Conservation (phyloP, 305 asterid genomes). For the Fraxinus angustifolia region DNA sequence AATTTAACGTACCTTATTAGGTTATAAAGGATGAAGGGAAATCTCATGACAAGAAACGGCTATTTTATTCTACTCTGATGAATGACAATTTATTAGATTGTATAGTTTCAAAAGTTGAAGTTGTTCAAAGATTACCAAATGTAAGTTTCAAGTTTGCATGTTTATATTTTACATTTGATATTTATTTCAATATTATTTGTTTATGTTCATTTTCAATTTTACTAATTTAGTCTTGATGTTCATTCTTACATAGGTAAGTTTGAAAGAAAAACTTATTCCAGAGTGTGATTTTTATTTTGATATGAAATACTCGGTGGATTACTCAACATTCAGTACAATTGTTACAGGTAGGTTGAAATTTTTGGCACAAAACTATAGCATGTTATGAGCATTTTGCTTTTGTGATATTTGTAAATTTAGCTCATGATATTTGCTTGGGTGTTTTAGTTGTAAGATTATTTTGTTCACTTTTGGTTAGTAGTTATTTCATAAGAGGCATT, state of each 20-base stretch:
- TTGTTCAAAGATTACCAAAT: constrained; percentile 38
- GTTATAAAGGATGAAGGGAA: constrained; percentile 40
- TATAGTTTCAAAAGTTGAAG: constrained; percentile 47
- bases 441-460: neutral
- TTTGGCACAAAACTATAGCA: constrained; percentile 17
- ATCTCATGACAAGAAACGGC: constrained; percentile 47
- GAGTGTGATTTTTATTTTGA: constrained; percentile 50
- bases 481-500: neutral
- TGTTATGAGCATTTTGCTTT: neutral
- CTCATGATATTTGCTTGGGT: constrained; percentile 9
- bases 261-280: constrained; percentile 32
- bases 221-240: constrained; percentile 20
- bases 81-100: constrained; percentile 51
- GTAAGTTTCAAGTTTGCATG: constrained; percentile 29
- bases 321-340: constrained; percentile 44
- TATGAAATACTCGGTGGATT: constrained; percentile 47
- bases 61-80: constrained; percentile 47
- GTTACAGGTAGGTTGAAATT: constrained; percentile 29
- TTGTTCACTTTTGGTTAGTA: neutral
- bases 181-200: constrained; percentile 6
- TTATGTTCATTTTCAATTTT: neutral
- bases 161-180: constrained; percentile 14
- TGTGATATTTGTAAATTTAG: neutral
- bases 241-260: constrained; percentile 32
- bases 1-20: constrained; percentile 28